Base-by-base conservation (phyloP, 1,284 basidiomycete species). In the Cutaneotrichosporon sp. region DNA sequence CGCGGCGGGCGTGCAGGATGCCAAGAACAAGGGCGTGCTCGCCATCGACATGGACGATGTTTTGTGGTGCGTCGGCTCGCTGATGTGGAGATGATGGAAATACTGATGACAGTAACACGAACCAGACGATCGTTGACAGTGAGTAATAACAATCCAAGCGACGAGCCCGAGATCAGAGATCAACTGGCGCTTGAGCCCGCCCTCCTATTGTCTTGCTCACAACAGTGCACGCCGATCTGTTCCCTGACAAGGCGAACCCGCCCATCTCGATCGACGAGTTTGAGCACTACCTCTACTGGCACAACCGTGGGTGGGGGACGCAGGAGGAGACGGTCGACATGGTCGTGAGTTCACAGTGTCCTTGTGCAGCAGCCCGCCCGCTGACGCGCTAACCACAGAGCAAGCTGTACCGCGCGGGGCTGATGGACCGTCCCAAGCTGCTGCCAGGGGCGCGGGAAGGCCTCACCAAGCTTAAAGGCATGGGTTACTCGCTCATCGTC, bases 241-340 rank as follows among this genome's bases (percentile, higher is more conserved):
- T 68, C 60, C 59, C 58, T 4, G 89, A 86, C 72, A 86, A 84
- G 21, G 86, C 87, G 0, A 73, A 81, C 46, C 76, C 76, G 2
- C 76, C 77, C 10, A 81, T 86, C 74, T 80, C 75, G 2, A 66
- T 86, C 13, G 80, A 80, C 42, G 82, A 87, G 65, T 91, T 91
- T 74, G 87, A 89, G 73, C 90, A 82, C 69, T 81, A 81, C 73
- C 71, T 81, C 32, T 90, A 89, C 75, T 90, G 87, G 87, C 71
- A 76, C 65, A 81, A 81, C 66, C 67, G 87, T 84, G 85, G 87
- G 57, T 92, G 90, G 90, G 90, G 90, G 21, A 84, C 84, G 5
- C 85, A 86, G 1, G 71, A 82, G 31, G 70, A 77, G 69, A 77
- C 76, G 3, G 72, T 77, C 8, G 66, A 65, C 21, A 78, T 76